phyloP scores from a whole-genome alignment of 1,139 yeast species.

The Suhomyces coccinellae region DNA sequence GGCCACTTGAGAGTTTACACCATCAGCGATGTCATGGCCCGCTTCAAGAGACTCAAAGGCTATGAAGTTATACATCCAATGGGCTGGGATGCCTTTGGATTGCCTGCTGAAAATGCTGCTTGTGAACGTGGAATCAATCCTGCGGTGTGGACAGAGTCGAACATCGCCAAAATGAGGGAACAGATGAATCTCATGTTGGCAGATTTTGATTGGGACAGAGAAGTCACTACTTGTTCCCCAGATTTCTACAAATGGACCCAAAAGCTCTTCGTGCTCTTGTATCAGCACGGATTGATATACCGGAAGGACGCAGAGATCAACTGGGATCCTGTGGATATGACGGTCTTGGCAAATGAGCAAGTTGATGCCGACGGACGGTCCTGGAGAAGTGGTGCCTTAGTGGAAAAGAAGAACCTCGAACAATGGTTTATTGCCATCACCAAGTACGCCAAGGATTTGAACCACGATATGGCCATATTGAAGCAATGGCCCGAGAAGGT shows the following conservation, averaged over 20 bases:
- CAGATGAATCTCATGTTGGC: constrained; percentile 80
- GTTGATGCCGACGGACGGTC: constrained; percentile 88
- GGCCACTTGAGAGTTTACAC: constrained; percentile 94
- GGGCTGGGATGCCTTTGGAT: constrained; percentile 99
- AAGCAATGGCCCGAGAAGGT: constrained; percentile 87
- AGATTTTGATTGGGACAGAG: constrained; percentile 93
- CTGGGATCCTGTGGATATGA: constrained; percentile 96
- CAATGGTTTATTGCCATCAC: constrained; percentile 97
- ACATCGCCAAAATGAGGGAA: constrained; percentile 77
- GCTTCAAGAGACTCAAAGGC: constrained; percentile 78
- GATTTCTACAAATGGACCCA: constrained; percentile 94
- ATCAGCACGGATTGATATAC: constrained; percentile 79
- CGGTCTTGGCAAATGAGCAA: constrained; percentile 95
- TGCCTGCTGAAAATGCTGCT: constrained; percentile 98
- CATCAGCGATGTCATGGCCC: constrained; percentile 78
- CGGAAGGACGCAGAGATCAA: constrained; percentile 84
- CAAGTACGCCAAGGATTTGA: constrained; percentile 66
- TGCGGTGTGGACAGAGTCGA: constrained; percentile 73
- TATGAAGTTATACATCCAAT: constrained; percentile 85
- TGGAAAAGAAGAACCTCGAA: constrained; percentile 72
- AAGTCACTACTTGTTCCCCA: constrained; percentile 82
- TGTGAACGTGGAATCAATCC: constrained; percentile 82
- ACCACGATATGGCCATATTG: constrained; percentile 59
- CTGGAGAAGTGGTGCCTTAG: constrained; percentile 96
- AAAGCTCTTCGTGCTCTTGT: constrained; percentile 70